A percentile compares a stretch with the other conserved stretches of the same genome.
Evolutionary conservation across 495 filamentous ascomycete genomes (phyloP).

Genomic region (Cryomyces antarcticus): DNA sequence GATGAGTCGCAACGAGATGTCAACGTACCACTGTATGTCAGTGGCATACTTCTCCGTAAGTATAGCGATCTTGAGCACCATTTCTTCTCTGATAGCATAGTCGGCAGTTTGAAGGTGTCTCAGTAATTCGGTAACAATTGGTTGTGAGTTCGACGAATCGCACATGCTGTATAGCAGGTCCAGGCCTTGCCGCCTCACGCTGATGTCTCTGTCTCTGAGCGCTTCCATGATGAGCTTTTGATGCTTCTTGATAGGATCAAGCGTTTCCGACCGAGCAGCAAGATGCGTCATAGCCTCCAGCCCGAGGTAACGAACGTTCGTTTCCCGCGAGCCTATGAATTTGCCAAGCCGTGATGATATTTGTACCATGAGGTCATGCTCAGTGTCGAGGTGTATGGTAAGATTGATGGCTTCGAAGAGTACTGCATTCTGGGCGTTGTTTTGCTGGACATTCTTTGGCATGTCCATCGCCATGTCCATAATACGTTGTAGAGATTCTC

Average conservation of each 20-base stretch:
- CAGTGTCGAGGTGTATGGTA: conserved; percentile 95
- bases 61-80: conserved; percentile 98
- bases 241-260: conserved; percentile 96
- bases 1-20: conserved; percentile 85
- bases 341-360: conserved; percentile 87
- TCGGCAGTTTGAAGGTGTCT: conserved; percentile 92
- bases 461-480: conserved; percentile 79
- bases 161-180: conserved; percentile 99
- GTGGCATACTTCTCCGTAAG: conserved; percentile 96
- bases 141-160: conserved; percentile 73
- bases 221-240: conserved; percentile 89
- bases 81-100: conserved; percentile 94
- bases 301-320: conserved; percentile 92
- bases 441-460: conserved; percentile 97
- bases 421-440: conserved; percentile 96
- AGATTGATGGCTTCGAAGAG: conserved; percentile 98
- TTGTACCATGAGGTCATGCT: conserved; percentile 87
- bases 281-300: conserved; percentile 97
- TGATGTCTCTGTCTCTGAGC: conserved; percentile 89
- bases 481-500: conserved; percentile 76
- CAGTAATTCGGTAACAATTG: conserved; percentile 83
- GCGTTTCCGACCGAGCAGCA: conserved; percentile 78
- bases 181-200: conserved; percentile 83
- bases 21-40: conserved; percentile 97
- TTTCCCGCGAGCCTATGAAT: conserved; percentile 92